Percentiles rank a stretch among this genome's conserved stretches.
These are phyloP conservation scores for Sporothrix schenckii DNA, from an alignment of 2,329 filamentous ascomycete genomes.

Conservation along the genomic window DNA sequence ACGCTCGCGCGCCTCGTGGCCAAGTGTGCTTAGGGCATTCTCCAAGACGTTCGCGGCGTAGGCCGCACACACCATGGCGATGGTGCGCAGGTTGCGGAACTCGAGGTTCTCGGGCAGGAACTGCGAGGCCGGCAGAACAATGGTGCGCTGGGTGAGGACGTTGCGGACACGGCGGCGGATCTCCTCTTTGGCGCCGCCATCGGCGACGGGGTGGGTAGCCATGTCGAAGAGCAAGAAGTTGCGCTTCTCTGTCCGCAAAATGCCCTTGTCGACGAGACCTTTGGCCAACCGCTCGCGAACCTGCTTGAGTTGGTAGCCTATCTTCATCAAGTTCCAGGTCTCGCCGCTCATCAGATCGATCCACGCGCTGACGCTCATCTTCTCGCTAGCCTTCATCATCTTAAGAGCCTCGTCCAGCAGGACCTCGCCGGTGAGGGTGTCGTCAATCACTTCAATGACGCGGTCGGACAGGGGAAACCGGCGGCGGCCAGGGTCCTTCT, in stretches of 20 bases:
- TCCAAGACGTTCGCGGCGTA: constrained; percentile 98
- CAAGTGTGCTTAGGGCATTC: constrained; percentile 91
- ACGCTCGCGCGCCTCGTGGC: constrained; percentile 89
- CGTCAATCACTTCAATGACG: constrained; percentile 95
- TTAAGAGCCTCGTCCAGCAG: constrained; percentile 96
- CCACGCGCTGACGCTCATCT: constrained; percentile 99
- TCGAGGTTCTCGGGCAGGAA: constrained; percentile 94
- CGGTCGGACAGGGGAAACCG: constrained; percentile 91
- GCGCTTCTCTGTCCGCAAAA: constrained; percentile 96
- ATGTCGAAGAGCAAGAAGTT: constrained; percentile 99
- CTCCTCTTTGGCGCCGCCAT: constrained; percentile 96
- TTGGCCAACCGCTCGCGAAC: constrained; percentile 96
- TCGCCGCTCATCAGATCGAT: constrained; percentile 99
- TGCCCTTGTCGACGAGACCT: constrained; percentile 97
- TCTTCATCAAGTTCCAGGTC: constrained; percentile 99
- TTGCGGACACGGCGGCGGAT: constrained; percentile 90
- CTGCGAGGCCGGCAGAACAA: constrained; percentile 81
- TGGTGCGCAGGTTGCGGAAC: constrained; percentile 87
- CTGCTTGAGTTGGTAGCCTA: constrained; percentile 99
- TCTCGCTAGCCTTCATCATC: constrained; percentile 99
- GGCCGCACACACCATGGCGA: constrained; percentile 95
- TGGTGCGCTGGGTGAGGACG: constrained; percentile 88
- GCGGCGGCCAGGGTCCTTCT: constrained; percentile 89
- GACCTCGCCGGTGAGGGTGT: constrained; percentile 94
- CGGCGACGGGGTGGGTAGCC: constrained; percentile 96